A percentile compares a stretch with the other conserved stretches of the same genome.
Conservation (phyloP, 768 basidiomycete species). For the Lactarius pseudohatsudake region DNA sequence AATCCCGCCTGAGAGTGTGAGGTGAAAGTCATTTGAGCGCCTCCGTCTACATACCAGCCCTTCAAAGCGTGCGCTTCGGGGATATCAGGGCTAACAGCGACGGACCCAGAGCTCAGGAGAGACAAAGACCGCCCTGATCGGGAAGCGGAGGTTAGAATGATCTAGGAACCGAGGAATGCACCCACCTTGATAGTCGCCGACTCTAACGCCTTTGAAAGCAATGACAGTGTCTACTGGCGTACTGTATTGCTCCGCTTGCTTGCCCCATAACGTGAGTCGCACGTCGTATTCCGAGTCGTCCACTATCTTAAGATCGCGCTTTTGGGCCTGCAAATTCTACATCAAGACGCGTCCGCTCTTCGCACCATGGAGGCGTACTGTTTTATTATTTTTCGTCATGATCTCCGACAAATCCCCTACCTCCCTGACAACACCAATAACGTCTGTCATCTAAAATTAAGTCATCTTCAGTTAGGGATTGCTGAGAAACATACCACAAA, state of each 20-base stretch:
- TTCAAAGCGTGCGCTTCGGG: constrained; percentile 80
- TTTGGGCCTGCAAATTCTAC: constrained; percentile 56
- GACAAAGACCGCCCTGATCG: constrained; percentile 75
- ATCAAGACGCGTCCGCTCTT: not conserved
- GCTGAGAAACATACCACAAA: constrained; percentile 59
- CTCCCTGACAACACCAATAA: constrained; percentile 85
- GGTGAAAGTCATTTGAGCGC: constrained; percentile 63
- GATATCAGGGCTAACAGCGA: constrained; percentile 90
- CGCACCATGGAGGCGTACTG: constrained; percentile 37
- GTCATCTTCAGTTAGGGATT: not conserved
- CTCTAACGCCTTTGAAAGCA: constrained; percentile 92
- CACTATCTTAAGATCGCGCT: constrained; percentile 87
- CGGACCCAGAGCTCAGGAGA: constrained; percentile 74
- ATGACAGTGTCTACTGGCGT: constrained; percentile 64
- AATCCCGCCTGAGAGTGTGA: constrained; percentile 57
- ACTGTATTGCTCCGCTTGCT: constrained; percentile 83
- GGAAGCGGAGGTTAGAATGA: constrained; percentile 19
- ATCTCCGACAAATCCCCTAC: constrained; percentile 67
- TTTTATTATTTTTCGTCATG: constrained; percentile 69
- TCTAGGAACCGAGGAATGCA: constrained; percentile 13
- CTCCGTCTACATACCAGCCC: constrained; percentile 88
- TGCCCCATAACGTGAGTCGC: constrained; percentile 93
- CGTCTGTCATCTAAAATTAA: constrained; percentile 51
- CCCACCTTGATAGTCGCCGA: constrained; percentile 86
- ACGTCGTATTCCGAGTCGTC: constrained; percentile 79